Percentiles rank a stretch among this genome's conserved stretches.
These are phyloP conservation scores for Myxozyma geophila DNA, from an alignment of 805 yeast species.

Conservation along the genomic window DNA sequence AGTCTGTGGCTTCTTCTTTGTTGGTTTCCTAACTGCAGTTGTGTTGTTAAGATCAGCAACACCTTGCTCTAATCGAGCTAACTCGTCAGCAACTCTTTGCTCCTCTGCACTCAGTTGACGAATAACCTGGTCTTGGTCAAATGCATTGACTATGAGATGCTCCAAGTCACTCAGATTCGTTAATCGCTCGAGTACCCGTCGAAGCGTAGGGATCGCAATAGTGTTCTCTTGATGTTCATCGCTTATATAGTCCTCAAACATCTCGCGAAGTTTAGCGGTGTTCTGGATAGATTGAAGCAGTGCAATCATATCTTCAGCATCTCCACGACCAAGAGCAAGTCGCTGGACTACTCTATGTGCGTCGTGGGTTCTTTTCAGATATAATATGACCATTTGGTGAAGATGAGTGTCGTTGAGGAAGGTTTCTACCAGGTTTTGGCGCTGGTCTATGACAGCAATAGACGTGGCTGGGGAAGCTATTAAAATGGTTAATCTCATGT, in stretches of 20 bases:
- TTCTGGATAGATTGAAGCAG: constrained; percentile 50
- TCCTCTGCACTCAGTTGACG: constrained; percentile 20
- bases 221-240: neutral
- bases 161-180: constrained; percentile 24
- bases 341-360: constrained; percentile 46
- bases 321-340: constrained; percentile 49
- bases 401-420: constrained; percentile 51
- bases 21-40: constrained; percentile 20
- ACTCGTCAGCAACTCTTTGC: constrained; percentile 26
- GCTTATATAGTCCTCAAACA: constrained; percentile 15
- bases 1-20: constrained; percentile 27
- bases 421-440: constrained; percentile 59
- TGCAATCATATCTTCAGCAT: constrained; percentile 52
- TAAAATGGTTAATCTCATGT: neutral
- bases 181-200: constrained; percentile 5
- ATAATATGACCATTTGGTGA: constrained; percentile 62
- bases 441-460: constrained; percentile 54
- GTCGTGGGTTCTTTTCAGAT: constrained; percentile 61
- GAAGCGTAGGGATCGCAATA: constrained; percentile 5
- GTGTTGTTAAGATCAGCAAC: constrained; percentile 31
- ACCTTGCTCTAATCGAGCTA: constrained; percentile 35
- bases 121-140: constrained; percentile 34
- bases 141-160: constrained; percentile 20
- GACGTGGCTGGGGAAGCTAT: constrained; percentile 71
- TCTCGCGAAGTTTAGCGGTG: constrained; percentile 18